Base-by-base conservation (phyloP, 139 green algal genomes). In the Astrephomene gubernaculifera region DNA sequence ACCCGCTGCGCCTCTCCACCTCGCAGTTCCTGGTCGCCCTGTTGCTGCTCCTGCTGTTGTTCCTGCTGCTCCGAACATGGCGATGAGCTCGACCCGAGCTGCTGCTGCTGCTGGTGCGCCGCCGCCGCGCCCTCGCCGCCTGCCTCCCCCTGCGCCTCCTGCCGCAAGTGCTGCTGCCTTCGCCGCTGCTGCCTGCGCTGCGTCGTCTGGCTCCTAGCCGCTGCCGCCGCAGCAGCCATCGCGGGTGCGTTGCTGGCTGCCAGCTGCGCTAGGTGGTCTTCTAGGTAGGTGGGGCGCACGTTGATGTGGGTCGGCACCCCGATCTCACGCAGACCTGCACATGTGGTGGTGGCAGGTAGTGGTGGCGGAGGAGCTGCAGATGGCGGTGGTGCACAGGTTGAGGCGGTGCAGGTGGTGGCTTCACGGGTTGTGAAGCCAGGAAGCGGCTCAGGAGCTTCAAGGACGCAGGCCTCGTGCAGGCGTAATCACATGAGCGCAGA, bases 301-400 rank as follows among this genome's bases (percentile, higher is more conserved):
- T 68, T 76, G 43, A 85, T 17, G 79, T 85, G 79, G 43, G 75
- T 44, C 31, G 79, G 63, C 6, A 85, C 24, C 24, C 79, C 79
- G 29, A 71, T 63, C 39, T 68, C 79, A 60, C 63, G 60, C 57
- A 83, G 60, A 49, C 76, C 76, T 83, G 76, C 19, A 12, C 14
- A 57, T 57, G 49, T 57, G 49, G 49, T 12, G 49, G 12, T 57
- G 49, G 12, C 49, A 57, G 17, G 12, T 57, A 12, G 17, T 57
- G 49, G 49, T 57, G 12, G 49, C 49, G 49, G n/a, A n/a, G n/a
- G n/a, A n/a, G n/a, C n/a, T n/a, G n/a, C n/a, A n/a, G n/a, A n/a
- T n/a, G n/a, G n/a, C n/a, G n/a, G n/a, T n/a, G n/a, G n/a, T n/a
- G n/a, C n/a, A n/a, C n/a, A n/a, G n/a, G n/a, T n/a, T n/a, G n/a